Conservation (phyloP, 2,329 filamentous ascomycete species). For the Aphanocladium album region DNA sequence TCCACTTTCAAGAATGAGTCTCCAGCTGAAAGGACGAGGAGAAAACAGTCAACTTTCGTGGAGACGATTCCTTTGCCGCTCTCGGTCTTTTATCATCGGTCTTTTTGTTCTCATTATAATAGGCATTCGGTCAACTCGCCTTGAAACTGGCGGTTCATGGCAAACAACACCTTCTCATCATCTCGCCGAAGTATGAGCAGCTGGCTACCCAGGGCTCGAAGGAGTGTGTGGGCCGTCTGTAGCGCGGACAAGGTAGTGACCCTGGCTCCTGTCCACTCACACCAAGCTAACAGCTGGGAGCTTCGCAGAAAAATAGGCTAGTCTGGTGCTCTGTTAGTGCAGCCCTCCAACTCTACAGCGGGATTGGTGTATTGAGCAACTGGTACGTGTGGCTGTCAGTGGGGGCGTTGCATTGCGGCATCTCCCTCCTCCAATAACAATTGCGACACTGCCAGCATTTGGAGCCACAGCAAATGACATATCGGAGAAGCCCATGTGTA, state of each 20-base stretch:
- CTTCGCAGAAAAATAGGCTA: not conserved
- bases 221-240: slow-evolving; percentile 2
- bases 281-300: slow-evolving; percentile 7
- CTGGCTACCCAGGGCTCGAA: not conserved
- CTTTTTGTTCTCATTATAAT: no score
- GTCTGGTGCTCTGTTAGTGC: not conserved
- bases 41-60: no score
- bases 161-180: no score
- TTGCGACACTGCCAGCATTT: not conserved
- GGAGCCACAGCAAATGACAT: slow-evolving; percentile 4
- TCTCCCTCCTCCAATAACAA: slow-evolving; percentile 5
- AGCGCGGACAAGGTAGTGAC: slow-evolving; percentile 1
- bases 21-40: not conserved
- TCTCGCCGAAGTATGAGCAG: not conserved
- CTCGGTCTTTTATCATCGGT: no score
- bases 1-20: not conserved
- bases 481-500: slow-evolving; percentile 4
- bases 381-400: not conserved
- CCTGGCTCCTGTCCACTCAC: slow-evolving; percentile 5
- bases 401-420: slow-evolving; percentile 11
- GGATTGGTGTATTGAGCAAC: not conserved
- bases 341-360: not conserved
- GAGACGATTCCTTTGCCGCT: no score
- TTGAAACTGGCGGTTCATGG: no score
- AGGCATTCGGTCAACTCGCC: no score